These are phyloP conservation scores for Penicillium sumatraense DNA, from an alignment of 2,329 filamentous ascomycete genomes.

Conservation along the genomic window DNA sequence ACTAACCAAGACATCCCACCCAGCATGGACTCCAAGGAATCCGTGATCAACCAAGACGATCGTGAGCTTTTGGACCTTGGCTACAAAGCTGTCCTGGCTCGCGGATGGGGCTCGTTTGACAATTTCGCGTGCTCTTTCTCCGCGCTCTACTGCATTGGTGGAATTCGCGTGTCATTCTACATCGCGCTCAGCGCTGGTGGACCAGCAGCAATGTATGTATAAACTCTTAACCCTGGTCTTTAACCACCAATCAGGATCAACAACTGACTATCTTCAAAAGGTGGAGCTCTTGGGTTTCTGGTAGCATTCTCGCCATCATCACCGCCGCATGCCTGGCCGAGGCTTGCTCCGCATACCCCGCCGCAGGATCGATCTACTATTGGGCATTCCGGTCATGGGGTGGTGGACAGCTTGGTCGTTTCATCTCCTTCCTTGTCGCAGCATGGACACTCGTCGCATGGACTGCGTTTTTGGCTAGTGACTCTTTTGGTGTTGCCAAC, in stretches of 20 bases:
- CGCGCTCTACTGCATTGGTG: slow-evolving; percentile 32
- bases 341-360: slow-evolving; percentile 36
- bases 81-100: slow-evolving; percentile 30
- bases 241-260: too few species aligned
- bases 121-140: slow-evolving; percentile 36
- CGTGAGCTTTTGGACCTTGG: slow-evolving; percentile 30
- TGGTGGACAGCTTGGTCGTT: slow-evolving; percentile 30
- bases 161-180: slow-evolving; percentile 34
- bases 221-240: not conserved
- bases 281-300: slow-evolving; percentile 30
- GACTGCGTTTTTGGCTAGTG: slow-evolving; percentile 45
- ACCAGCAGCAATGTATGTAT: slow-evolving; percentile 26
- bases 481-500: slow-evolving; percentile 33
- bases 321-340: slow-evolving; percentile 37
- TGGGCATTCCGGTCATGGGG: slow-evolving; percentile 36
- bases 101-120: slow-evolving; percentile 32
- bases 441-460: slow-evolving; percentile 62
- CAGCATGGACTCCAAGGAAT: slow-evolving; percentile 9
- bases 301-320: slow-evolving; percentile 29
- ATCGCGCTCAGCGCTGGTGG: slow-evolving; percentile 33
- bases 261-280: slow-evolving; percentile 12
- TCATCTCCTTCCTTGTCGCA: slow-evolving; percentile 55
- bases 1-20: slow-evolving; percentile 7
- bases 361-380: slow-evolving; percentile 38
- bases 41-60: slow-evolving; percentile 30